Evolutionary conservation across 2,329 filamentous ascomycete genomes (phyloP), one percentile per base, ranked within the genome.

Genomic region (Chaetomium strumarium): DNA sequence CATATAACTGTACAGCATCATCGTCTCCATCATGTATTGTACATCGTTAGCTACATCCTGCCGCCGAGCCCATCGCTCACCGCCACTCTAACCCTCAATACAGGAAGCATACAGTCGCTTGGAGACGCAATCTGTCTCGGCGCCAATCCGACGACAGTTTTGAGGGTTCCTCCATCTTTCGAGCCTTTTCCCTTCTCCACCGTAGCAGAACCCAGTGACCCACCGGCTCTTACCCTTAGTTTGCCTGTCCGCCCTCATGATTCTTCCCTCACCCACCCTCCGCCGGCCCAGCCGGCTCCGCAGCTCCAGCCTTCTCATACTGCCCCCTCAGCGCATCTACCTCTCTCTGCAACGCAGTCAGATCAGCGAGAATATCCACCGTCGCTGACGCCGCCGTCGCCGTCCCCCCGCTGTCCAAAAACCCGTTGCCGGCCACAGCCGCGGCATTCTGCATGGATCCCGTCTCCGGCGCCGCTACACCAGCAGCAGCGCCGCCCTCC

Each of bases 291-390:
- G n/a, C n/a, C n/a, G n/a, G n/a, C n/a, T n/a, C n/a, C n/a, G n/a
- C n/a, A n/a, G 43, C 11, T 24, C 24, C 24, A 7, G 43, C 11
- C 24, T 62, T 66, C 34, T 64, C 66, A 42, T 68, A 70, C 58
- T 68, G 69, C 8, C 70, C 74, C 61, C 79, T 72, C 41, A 86
- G 63, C 4, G 80, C 85, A 68, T 92, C 86, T 37, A 92, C 86
- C 63, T 92, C 88, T 63, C 79, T 78, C 68, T 89, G 86, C 57
- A 92, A 68, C 19, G 83, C 82, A 43, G 81, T 79, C 51, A 92
- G 68, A 65, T 91, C 86, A 1, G 85, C 85, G 59, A 92, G 68
- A 54, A 91, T 88, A 63, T 87, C 80, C 39, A 68, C 67, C 1
- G 72, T 69, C 48, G 70, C 68, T 10, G 70, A 55, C 29, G 16